Evolutionary conservation across 345 rosid species (phyloP), one percentile per base, ranked within the genome.

Genomic region (Pistacia integerrima): DNA sequence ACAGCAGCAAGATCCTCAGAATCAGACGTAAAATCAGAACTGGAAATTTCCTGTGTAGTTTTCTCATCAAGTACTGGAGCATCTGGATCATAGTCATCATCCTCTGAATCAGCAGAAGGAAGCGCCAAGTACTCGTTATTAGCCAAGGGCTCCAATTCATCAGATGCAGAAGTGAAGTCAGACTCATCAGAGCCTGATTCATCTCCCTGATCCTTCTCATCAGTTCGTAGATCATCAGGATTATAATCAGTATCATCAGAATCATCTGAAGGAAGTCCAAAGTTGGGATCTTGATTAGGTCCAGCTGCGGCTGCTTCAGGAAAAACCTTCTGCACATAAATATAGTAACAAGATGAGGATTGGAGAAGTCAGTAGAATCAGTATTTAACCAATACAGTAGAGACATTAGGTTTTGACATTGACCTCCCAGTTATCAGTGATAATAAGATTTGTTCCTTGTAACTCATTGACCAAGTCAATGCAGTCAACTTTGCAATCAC

Each of bases 101-200:
- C 99, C 79, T 89, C 98, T 3, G 99, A 92, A 84, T 92, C 98
- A 76, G 93, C 99, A 71, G 97, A 91, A 65, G 97, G 88, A 84
- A 88, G 90, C 76, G 84, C 86, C 77, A 79, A 46, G 51, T 75
- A 79, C 28, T 79, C 85, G 52, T 86, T 79, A 14, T 77, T 82
- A 54, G 80, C 77, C 11, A 87, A 68, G 58, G 75, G 84, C 82
- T 77, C 83, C 74, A 75, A 75, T 66, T 86, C 89, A 28, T 88
- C 91, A 69, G 95, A 90, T 70, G 89, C 83, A 80, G 90, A 86
- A 63, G 85, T 60, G 76, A 75, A 90, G 71, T 83, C 88, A 57
- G 91, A 91, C 25, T 84, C 95, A 79, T 89, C 89, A 62, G 90
- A 85, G 84, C 87, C 83, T 72, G 84, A 81, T 61, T 82, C 97